Evolutionary conservation across 2,329 filamentous ascomycete genomes (phyloP), one percentile per base, ranked within the genome.

Genomic region (Neocatenulostroma microsporum): DNA sequence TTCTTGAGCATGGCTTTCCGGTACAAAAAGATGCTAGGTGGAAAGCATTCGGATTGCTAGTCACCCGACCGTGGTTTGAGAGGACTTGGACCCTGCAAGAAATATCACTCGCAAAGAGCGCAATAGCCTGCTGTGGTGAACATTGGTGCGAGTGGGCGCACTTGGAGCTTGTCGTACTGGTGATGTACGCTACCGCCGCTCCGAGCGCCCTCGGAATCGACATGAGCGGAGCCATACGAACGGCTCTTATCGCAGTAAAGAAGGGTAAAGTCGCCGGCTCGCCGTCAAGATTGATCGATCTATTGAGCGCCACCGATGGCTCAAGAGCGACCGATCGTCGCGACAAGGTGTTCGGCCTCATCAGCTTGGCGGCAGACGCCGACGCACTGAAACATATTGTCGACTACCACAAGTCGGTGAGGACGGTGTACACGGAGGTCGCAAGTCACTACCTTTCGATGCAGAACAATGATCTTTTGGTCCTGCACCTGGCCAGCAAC

Each of bases 331-430:
- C n/a, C n/a, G n/a, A n/a, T n/a, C n/a, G n/a, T n/a, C n/a, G n/a
- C 33, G 33, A 36, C 23, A 36, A 29, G 21, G 33, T 36, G 20
- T 36, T 28, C 18, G 23, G 8, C 33, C 15, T 36, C 9, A 3
- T 36, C 5, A 25, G 33, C 9, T 10, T 36, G 15, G 33, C 33
- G n/a, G n/a, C n/a, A n/a, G n/a, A n/a, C n/a, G n/a, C n/a, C n/a
- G n/a, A n/a, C n/a, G n/a, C n/a, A n/a, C n/a, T n/a, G n/a, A n/a
- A n/a, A n/a, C n/a, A n/a, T n/a, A n/a, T n/a, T n/a, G n/a, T n/a
- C n/a, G n/a, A n/a, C n/a, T n/a, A n/a, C n/a, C n/a, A n/a, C n/a
- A n/a, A n/a, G n/a, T n/a, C n/a, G n/a, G n/a, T n/a, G n/a, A n/a
- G n/a, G n/a, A n/a, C n/a, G n/a, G n/a, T n/a, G n/a, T n/a, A n/a